Evolutionary conservation across 768 basidiomycete species (phyloP), one percentile per base, ranked within the genome.

Genomic region (Boletus sensibilis): DNA sequence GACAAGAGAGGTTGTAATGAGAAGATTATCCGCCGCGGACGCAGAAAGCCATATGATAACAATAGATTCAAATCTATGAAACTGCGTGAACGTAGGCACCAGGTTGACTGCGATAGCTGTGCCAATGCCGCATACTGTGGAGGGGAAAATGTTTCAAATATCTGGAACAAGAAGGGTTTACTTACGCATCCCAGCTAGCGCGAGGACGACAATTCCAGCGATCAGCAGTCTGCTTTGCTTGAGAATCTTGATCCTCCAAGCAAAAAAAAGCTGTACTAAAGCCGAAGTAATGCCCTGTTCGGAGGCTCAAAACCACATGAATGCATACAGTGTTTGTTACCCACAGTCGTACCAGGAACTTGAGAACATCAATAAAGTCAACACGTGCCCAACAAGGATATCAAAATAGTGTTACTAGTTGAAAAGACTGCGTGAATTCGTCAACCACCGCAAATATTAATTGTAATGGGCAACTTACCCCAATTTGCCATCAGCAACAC

Each of bases 1-100:
- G 8, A 77, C 76, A 7, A 84, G 71, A 1, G 73, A 58, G 0
- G 64, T 52, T 1, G 83, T 78, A 47, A 84, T 84, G 11, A 81
- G 58, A 9, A 78, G 59, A 62, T 84, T 83, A 12, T 76, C 75
- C 12, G 74, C 66, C 6, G 76, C 77, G 13, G 79, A 74, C 0
- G 76, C 64, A 18, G 74, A 61, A 31, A 84, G 75, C 82, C 82
- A 84, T 10, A 70, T 37, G 34, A 71, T 69, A 42, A 68, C 70
- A 40, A 72, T 52, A 13, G 61, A 55, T 50, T 72, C 59, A 29
- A 75, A 75, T 41, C 53, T 66, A 27, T 67, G 60, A 48, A 76
- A 65, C 35, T 72, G 47, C 1, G 56, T 52, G 48, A 70, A 75
- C 9, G 57, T 57, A 1, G 66, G 64, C 7, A 72, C 63, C 20